Base-by-base conservation (phyloP, 371 early-diverging fungal genomes). In the Syncephalastrum sp. region DNA sequence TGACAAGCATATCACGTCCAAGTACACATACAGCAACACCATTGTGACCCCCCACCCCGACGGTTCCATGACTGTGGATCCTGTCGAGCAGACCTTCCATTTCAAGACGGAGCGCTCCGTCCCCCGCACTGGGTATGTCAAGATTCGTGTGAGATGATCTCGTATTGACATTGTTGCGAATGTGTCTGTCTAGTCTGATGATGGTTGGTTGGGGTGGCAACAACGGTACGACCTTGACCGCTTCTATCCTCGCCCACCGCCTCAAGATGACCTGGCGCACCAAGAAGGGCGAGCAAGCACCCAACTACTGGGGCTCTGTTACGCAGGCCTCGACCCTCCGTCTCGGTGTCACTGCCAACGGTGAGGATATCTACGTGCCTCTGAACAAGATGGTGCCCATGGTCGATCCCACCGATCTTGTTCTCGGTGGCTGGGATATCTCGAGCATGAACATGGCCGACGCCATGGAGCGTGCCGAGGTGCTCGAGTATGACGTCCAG, bases 121-220 rank as follows among this genome's bases (percentile, higher is more conserved):
- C 54, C 95, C 95, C 50, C 84, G 82, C 57, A 79, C 90, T 61
- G 91, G 91, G 89, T 90, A 83, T 69, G 82, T 77, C 24, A 21
- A 13, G 33, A 14, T 12, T 17, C n/a, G n/a, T 12, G 8, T 15
- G n/a, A 29, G 42, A 10, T 43, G 23, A 53, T 25, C 7, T 19
- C 21, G 17, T 17, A 14, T n/a, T 53, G 41, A 33, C 38, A 5
- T 33, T 3, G 6, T 33, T 7, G 38, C 10, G 38, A 50, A 50
- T 46, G 15, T 25, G 25, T 16, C 6, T 24, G 12, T 33, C 42
- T 66, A 91, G 97, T 69, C 77, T 98, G 55, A 95, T 98, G 97
- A 87, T 98, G 79, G 96, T 98, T 64, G 98, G 98, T 38, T 94
- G 94, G 95, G 97, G 96, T 67, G 98, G 98, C 61, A 98, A 98